phyloP scores from a whole-genome alignment of 352 stramenopile species.

The Thraustotheca clavata region DNA sequence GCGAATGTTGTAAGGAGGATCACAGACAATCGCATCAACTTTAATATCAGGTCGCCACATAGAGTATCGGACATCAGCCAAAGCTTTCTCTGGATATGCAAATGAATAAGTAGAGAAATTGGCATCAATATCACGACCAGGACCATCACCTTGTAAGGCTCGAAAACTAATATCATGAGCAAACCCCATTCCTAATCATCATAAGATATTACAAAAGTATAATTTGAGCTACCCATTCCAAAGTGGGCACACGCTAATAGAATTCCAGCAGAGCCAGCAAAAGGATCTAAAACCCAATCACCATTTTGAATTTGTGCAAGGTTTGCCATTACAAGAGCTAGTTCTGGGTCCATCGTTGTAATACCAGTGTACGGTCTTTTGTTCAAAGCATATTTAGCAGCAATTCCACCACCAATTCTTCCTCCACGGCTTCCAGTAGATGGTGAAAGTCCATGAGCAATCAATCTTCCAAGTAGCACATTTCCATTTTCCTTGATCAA shows the following conservation, averaged over 20 bases:
- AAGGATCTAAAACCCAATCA: constrained; percentile 13
- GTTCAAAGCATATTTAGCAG: constrained; percentile 12
- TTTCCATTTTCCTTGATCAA: neutral
- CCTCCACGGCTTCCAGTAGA: constrained; percentile 6
- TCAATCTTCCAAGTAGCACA: neutral
- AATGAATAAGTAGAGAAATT: constrained; percentile 13
- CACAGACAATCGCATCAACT: constrained; percentile 51
- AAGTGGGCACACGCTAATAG: constrained; percentile 16
- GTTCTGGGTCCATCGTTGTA: constrained; percentile 22
- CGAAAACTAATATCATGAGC: constrained; percentile 2
- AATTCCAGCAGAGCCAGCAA: constrained; percentile 13
- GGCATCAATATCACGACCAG: neutral
- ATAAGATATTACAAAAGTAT: neutral
- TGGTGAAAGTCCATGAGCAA: constrained; percentile 9
- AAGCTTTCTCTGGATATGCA: neutral
- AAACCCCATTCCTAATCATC: constrained; percentile 11
- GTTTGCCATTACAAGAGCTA: constrained; percentile 20
- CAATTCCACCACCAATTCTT: constrained; percentile 3
- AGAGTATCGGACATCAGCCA: neutral
- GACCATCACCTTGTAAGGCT: constrained; percentile 1
- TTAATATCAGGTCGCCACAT: constrained; percentile 11
- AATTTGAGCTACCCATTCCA: constrained; percentile 2
- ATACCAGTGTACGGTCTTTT: constrained; percentile 16
- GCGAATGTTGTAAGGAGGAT: constrained; percentile 59
- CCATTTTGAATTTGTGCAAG: neutral